Conservation (phyloP, 2,329 filamentous ascomycete genomes). For the Calonectria ilicicola region DNA sequence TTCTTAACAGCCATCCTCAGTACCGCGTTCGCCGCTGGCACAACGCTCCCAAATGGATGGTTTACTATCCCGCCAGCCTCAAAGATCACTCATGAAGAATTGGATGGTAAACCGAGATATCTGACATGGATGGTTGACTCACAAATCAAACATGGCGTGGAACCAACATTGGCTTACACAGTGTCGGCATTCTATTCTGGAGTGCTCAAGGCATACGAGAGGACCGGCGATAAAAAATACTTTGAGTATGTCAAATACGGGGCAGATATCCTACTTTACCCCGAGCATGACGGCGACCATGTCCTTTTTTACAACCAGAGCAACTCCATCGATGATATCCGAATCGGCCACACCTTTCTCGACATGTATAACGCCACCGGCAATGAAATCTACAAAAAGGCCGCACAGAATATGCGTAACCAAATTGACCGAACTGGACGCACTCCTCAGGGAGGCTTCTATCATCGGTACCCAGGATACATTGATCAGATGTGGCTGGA, state of each 20-base stretch:
- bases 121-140: not conserved
- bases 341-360: not conserved
- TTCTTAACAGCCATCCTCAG: not conserved
- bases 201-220: not conserved
- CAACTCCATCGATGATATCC: not conserved
- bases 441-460: not conserved
- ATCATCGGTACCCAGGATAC: conserved; percentile 38
- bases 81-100: not conserved
- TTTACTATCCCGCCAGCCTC: not conserved
- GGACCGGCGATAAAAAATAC: not conserved
- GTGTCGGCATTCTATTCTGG: not conserved
- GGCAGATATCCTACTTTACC: not conserved
- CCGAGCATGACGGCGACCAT: not conserved
- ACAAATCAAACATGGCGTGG: not conserved
- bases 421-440: not conserved
- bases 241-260: not conserved
- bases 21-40: not conserved
- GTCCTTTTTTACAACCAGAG: not conserved
- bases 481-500: conserved; percentile 40
- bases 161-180: not conserved
- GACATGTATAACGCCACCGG: not conserved
- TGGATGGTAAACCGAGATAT: not conserved
- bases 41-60: not conserved
- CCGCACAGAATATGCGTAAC: not conserved
- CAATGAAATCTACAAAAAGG: not conserved